Percentiles rank a stretch among this genome's conserved stretches.
These are phyloP conservation scores for Bidens hawaiensis DNA, from an alignment of 140 eudicot species.

Conservation along the genomic window DNA sequence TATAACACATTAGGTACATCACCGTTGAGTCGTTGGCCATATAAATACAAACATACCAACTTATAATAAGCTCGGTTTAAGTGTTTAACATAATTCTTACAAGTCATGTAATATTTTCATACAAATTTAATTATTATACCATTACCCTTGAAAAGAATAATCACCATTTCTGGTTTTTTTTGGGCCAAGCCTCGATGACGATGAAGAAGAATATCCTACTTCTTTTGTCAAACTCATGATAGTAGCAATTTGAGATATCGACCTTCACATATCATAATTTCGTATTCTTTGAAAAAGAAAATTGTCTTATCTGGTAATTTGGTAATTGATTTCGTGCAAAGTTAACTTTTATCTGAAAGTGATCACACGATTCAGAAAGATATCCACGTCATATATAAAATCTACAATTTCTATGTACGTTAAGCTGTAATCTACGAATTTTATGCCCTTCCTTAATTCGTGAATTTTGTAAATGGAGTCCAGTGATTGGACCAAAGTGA, in stretches of 20 bases:
- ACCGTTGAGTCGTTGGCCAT: neutral
- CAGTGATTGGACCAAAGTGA: neutral
- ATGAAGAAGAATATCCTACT: constrained; percentile 16
- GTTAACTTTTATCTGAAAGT: too few relatives aligned
- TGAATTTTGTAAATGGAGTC: neutral
- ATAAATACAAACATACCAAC: neutral
- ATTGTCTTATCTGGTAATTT: too few relatives aligned
- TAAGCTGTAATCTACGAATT: neutral
- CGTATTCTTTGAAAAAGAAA: too few relatives aligned
- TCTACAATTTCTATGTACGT: too few relatives aligned
- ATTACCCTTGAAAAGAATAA: neutral
- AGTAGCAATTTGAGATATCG: constrained; percentile 4
- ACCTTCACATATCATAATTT: too few relatives aligned
- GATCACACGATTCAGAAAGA: too few relatives aligned
- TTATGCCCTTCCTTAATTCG: neutral
- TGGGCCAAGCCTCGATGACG: neutral
- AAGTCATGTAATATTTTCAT: neutral
- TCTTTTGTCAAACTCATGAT: constrained; percentile 18
- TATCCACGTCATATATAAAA: too few relatives aligned
- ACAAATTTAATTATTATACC: neutral
- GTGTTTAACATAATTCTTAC: neutral
- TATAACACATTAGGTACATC: neutral
- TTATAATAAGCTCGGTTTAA: neutral
- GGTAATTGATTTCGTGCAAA: too few relatives aligned
- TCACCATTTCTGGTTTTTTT: neutral